Percentiles rank a stretch among this genome's conserved stretches.
These are phyloP conservation scores for Saccharomyces kudriavzevii DNA, from an alignment of 805 yeast genomes.

Conservation along the genomic window DNA sequence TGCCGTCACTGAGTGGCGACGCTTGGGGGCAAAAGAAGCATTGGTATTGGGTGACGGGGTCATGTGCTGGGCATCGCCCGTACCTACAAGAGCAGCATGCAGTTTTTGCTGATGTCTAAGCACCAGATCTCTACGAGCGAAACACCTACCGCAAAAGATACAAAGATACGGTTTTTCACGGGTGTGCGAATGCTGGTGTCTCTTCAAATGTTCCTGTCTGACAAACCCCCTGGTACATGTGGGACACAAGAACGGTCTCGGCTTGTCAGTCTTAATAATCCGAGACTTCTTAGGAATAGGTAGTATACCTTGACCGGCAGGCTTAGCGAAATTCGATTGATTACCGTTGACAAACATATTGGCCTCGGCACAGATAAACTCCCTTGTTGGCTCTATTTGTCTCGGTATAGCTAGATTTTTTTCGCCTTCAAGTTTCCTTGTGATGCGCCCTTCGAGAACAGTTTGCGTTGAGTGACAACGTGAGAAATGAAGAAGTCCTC, in stretches of 20 bases:
- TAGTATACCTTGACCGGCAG: conserved; percentile 29
- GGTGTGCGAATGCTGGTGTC: conserved; percentile 92
- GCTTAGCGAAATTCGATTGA: not conserved
- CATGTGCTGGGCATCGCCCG: not conserved
- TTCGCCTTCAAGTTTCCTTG: not conserved
- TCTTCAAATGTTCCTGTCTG: conserved; percentile 82
- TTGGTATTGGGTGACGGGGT: not conserved
- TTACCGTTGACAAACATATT: not conserved
- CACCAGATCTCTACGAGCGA: conserved; percentile 83
- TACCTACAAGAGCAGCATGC: conserved; percentile 43
- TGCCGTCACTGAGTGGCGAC: not conserved
- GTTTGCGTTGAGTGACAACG: not conserved
- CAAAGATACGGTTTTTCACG: conserved; percentile 95
- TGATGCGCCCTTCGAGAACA: not conserved
- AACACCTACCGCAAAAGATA: conserved; percentile 91
- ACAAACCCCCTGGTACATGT: conserved; percentile 95
- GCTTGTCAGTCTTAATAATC: conserved; percentile 80
- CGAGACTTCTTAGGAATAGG: conserved; percentile 85
- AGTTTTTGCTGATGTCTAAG: conserved; percentile 91
- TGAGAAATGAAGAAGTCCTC: not conserved
- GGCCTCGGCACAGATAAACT: not conserved
- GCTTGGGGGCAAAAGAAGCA: not conserved
- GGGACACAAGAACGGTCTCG: conserved; percentile 84
- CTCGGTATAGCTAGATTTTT: not conserved
- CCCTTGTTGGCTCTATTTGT: not conserved